Conservation (phyloP, 208 protist species). For the Histomonas meleagridis region DNA sequence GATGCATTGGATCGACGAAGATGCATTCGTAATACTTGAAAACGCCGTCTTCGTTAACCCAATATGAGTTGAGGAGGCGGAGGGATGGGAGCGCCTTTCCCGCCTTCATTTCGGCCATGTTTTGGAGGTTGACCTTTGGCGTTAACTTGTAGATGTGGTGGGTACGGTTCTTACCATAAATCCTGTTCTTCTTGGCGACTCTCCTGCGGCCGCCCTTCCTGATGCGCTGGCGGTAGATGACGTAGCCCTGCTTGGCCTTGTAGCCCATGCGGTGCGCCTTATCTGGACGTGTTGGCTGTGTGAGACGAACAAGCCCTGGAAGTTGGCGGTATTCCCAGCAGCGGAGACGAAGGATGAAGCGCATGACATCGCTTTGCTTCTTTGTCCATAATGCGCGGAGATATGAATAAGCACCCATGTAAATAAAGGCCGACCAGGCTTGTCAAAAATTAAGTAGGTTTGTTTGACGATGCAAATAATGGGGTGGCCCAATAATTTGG, state of each 20-base stretch:
- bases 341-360: slow-evolving; percentile 92
- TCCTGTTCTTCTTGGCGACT: slow-evolving; percentile 81
- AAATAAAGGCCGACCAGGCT: neutral
- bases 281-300: slow-evolving; percentile 87
- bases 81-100: slow-evolving; percentile 64
- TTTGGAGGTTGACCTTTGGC: neutral
- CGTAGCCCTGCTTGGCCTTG: slow-evolving; percentile 97
- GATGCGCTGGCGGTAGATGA: slow-evolving; percentile 93
- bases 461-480: no score
- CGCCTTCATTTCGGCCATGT: neutral
- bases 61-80: slow-evolving; percentile 98
- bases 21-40: slow-evolving; percentile 76
- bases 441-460: no score
- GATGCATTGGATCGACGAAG: slow-evolving; percentile 88
- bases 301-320: slow-evolving; percentile 66
- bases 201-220: slow-evolving; percentile 92
- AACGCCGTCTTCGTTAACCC: slow-evolving; percentile 72
- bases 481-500: no score
- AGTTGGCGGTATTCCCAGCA: slow-evolving; percentile 95
- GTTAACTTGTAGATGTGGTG: slow-evolving; percentile 56
- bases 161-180: slow-evolving; percentile 81
- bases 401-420: slow-evolving; percentile 98
- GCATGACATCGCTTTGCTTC: slow-evolving; percentile 98
- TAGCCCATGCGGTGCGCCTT: slow-evolving; percentile 97
- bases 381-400: slow-evolving; percentile 96